Percentiles rank a stretch among this genome's conserved stretches.
These are phyloP conservation scores for Beauveria medogensis DNA, from an alignment of 2,329 filamentous ascomycete genomes.

Conservation along the genomic window DNA sequence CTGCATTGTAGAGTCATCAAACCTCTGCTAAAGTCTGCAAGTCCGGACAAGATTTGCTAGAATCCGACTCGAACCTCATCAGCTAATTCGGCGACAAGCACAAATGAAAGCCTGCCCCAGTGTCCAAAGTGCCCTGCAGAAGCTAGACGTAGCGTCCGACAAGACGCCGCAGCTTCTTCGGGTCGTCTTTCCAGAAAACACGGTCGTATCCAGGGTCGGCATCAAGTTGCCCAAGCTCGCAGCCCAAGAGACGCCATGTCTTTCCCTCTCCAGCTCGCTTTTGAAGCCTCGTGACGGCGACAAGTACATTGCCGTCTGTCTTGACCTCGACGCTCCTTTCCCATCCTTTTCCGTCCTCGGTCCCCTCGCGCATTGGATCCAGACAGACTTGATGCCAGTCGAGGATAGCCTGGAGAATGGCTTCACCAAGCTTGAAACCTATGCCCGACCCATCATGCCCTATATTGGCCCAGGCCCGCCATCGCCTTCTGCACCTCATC, in stretches of 20 bases:
- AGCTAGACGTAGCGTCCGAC: not conserved
- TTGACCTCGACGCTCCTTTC: conserved; percentile 42
- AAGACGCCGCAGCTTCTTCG: not conserved
- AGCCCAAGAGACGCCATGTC: not conserved
- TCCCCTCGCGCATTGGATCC: conserved; percentile 41
- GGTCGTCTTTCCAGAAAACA: not conserved
- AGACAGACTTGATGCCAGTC: conserved; percentile 19
- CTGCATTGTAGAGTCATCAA: too few relatives aligned
- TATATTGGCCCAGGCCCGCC: conserved; percentile 41
- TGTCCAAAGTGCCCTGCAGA: not conserved
- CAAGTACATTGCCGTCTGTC: conserved; percentile 13
- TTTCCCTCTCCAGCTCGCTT: not conserved
- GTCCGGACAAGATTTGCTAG: not conserved
- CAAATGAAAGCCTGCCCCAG: conserved; percentile 1
- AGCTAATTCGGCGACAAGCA: not conserved
- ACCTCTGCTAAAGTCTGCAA: not conserved
- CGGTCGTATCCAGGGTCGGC: not conserved
- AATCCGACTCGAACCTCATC: not conserved
- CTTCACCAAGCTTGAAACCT: conserved; percentile 6
- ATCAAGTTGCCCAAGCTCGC: not conserved
- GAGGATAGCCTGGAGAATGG: not conserved
- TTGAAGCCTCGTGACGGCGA: not conserved
- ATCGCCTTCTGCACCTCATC: conserved; percentile 35
- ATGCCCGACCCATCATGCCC: conserved; percentile 23
- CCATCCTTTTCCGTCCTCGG: conserved; percentile 31